These are phyloP conservation scores for Plasmodium fragile DNA, from an alignment of 169 alveolate species.

Conservation along the genomic window DNA sequence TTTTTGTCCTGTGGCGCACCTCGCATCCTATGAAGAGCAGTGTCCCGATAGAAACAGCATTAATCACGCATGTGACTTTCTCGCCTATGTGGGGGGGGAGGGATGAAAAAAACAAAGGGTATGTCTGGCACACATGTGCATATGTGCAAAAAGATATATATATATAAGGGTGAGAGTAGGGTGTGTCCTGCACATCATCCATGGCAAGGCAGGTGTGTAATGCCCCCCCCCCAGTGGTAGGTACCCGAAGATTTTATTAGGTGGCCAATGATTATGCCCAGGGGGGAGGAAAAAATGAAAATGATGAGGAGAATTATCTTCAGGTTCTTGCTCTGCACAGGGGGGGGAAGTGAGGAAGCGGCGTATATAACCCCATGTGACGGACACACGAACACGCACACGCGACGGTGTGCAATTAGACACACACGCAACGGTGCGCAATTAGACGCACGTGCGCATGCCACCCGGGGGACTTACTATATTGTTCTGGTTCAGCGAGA, in stretches of 20 bases:
- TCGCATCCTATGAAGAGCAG: slow-evolving; percentile 68
- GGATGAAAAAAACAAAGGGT: background rate
- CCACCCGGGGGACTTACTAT: background rate
- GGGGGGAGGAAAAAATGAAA: slow-evolving; percentile 45
- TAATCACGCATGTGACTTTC: slow-evolving; percentile 44
- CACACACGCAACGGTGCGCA: background rate
- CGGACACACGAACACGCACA: background rate
- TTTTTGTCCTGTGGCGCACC: background rate
- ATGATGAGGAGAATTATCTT: slow-evolving; percentile 22
- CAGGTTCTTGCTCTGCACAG: slow-evolving; percentile 23
- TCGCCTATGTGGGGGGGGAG: slow-evolving; percentile 10
- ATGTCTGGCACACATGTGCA: background rate
- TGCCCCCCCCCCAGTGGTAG: background rate
- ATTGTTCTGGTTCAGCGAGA: slow-evolving; percentile 42
- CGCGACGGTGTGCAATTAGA: background rate
- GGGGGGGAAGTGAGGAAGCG: background rate
- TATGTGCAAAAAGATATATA: background rate
- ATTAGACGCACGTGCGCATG: background rate
- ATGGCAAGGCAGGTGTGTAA: background rate
- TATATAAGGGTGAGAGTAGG: background rate
- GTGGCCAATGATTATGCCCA: slow-evolving; percentile 57
- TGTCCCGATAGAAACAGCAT: slow-evolving; percentile 53
- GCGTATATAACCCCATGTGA: background rate
- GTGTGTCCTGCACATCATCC: too few relatives aligned
- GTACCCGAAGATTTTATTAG: slow-evolving; percentile 34